phyloP scores from a whole-genome alignment of 169 alveolate genomes.

The Cryptosporidium ryanae region DNA sequence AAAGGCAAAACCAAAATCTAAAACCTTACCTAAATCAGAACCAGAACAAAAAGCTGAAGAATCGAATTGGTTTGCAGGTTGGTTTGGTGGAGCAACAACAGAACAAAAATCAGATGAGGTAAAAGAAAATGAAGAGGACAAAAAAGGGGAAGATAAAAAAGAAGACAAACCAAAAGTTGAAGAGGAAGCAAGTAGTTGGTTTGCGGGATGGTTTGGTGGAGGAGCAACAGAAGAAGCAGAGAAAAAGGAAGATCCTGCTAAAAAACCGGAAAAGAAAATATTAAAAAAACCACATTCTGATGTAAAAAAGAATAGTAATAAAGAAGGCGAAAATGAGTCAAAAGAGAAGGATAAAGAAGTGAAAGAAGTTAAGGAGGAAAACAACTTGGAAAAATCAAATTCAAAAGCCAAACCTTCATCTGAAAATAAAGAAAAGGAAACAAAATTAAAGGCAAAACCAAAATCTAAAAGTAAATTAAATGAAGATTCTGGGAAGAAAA shows the following conservation, averaged over 20 bases:
- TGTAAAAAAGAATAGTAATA: neutral
- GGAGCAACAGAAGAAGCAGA: constrained; percentile 5
- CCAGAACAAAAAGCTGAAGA: constrained; percentile 1
- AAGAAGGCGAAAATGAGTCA: neutral
- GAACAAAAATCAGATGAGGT: neutral
- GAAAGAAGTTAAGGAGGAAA: neutral
- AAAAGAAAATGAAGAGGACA: neutral
- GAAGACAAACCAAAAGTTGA: constrained; percentile 3
- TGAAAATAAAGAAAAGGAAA: constrained; percentile 8
- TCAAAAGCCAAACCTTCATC: neutral
- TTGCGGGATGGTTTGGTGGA: constrained; percentile 61
- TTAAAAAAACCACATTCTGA: constrained; percentile 5
- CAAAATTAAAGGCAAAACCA: constrained; percentile 4
- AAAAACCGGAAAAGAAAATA: constrained; percentile 15
- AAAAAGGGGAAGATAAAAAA: constrained; percentile 6
- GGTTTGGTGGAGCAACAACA: constrained; percentile 33
- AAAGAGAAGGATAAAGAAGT: neutral
- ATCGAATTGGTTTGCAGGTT: constrained; percentile 39
- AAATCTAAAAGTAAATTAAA: neutral
- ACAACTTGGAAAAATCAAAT: neutral
- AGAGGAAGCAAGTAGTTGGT: constrained; percentile 35
- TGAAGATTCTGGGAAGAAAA: neutral
- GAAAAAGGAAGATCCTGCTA: constrained; percentile 49
- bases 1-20: neutral
- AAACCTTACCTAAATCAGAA: neutral